Conservation (phyloP, 345 rosid species). For the Syzygium grande region DNA sequence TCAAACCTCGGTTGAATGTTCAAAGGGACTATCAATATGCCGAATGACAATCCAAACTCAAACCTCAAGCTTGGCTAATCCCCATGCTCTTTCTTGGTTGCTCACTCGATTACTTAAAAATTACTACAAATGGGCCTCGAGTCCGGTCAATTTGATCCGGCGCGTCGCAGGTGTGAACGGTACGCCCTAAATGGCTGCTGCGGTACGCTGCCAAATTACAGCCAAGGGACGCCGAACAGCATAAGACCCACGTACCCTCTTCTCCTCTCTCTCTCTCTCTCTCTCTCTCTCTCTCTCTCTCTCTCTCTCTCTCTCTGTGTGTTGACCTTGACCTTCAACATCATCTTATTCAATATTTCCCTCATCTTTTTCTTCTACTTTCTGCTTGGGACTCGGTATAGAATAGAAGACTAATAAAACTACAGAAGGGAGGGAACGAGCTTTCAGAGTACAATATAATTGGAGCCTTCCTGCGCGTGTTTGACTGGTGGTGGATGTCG, state of each 20-base stretch:
- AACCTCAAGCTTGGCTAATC: neutral
- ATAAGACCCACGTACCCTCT: neutral
- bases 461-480: neutral
- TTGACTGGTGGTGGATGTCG: neutral
- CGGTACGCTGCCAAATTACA: neutral
- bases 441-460: neutral
- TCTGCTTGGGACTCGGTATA: neutral
- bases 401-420: neutral
- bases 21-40: neutral
- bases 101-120: neutral
- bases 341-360: neutral
- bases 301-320: neutral
- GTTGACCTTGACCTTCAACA: neutral
- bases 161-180: neutral
- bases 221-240: neutral
- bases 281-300: no score
- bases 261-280: no score
- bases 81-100: neutral
- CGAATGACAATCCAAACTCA: neutral
- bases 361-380: no score
- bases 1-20: no score
- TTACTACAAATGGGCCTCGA: neutral
- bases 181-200: neutral
- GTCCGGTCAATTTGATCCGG: neutral
- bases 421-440: neutral